A percentile compares a stretch with the other conserved stretches of the same genome.
Conservation (phyloP, 2,329 filamentous ascomycete genomes). For the Sporothrix variecibatus region DNA sequence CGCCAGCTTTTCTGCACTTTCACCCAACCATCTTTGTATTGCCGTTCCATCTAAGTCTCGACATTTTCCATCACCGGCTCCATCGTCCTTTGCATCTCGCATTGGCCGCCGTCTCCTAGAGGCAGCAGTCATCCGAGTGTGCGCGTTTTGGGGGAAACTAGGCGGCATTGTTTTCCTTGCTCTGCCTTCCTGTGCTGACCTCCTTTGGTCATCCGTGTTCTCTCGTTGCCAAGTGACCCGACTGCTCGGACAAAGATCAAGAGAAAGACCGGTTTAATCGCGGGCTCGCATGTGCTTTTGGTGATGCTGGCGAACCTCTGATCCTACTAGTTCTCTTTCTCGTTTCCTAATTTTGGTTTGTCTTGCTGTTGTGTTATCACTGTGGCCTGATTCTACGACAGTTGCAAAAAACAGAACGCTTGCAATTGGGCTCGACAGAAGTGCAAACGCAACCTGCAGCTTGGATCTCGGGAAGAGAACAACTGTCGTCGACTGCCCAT, state of each 20-base stretch:
- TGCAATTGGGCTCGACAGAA: not conserved
- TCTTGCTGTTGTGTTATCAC: not conserved
- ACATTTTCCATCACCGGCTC: not conserved
- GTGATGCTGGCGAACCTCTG: not conserved
- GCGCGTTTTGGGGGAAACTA: slow-evolving; percentile 2
- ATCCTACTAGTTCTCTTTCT: not conserved
- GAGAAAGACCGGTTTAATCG: not conserved
- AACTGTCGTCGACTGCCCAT: not conserved
- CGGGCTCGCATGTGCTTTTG: not conserved
- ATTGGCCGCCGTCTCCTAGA: not conserved
- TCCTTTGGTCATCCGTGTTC: not conserved
- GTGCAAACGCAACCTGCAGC: not conserved
- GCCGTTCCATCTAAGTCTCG: not conserved
- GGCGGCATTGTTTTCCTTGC: not conserved
- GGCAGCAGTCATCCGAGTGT: not conserved
- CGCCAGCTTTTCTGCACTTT: slow-evolving; percentile 7
- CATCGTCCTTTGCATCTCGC: not conserved
- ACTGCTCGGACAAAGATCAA: not conserved
- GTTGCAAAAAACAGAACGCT: not conserved
- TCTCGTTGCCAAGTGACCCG: slow-evolving; percentile 1
- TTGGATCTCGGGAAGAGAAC: not conserved
- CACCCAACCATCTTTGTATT: slow-evolving; percentile 14
- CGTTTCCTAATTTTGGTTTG: not conserved
- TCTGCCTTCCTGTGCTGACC: not conserved
- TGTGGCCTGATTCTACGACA: not conserved